Base-by-base conservation (phyloP, 805 yeast species). In the Yamadazyma olivae region DNA sequence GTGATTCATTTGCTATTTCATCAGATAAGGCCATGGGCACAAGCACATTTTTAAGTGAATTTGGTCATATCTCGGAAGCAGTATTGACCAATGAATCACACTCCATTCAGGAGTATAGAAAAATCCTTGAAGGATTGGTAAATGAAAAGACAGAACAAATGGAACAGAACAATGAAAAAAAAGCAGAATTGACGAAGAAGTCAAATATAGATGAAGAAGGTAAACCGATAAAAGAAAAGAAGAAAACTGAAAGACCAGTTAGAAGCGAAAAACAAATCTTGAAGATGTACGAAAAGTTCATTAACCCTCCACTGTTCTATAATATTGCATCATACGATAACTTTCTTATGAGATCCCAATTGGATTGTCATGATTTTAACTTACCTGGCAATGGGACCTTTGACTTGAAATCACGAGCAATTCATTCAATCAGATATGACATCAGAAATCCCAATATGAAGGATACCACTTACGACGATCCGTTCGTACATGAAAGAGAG, bases 321-420 rank as follows among this genome's bases (percentile, higher is more conserved):
- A 90, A 89, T 54, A 90, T 87, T 57, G 79, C 95, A 5, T 60
- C 63, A 25, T 62, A 76, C 38, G 88, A 82, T 3, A 70, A 74
- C 27, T 85, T 93, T 49, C 53, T 91, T 10, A 71, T 91, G 77
- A 70, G 98, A 45, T 91, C 98, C 0, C 98, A 91, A 57, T 68
- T 93, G 31, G 99, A 91, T 59, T 88, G 96, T 40, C 67, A 70
- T 41, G 90, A 88, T 57, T 56, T 69, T 0, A 61, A 85, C 24
- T 64, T 93, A 24, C 97, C 97, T 0, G 95, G 95, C 0, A 80
- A 83, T 3, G 97, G 97, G 0, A 81, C 89, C 0, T 91, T 93
- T 67, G 99, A 91, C 59, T 61, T 91, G 39, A 91, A 91, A 51
- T 85, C 97, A 0, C 66, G 99, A 43, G 98, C 97, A 0, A 95